phyloP scores from a whole-genome alignment of 1,284 basidiomycete genomes.

The Chiua sp. region DNA sequence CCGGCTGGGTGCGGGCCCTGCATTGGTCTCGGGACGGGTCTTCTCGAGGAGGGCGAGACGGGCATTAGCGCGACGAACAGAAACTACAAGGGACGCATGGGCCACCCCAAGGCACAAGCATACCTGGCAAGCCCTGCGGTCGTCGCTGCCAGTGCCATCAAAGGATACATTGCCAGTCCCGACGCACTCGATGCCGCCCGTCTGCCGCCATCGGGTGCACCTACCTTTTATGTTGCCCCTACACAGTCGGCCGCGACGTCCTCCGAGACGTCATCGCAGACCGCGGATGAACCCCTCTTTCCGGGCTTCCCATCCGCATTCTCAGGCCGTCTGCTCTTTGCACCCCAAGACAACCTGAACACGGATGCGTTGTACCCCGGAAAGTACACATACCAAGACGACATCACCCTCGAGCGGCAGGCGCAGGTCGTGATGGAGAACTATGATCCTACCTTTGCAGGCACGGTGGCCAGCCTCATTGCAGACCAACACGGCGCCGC shows the following conservation, averaged over 20 bases:
- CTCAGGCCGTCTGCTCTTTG: conserved; percentile 86
- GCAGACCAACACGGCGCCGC: conserved; percentile 30
- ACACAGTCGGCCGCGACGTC: conserved; percentile 36
- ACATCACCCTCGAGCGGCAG: conserved; percentile 94
- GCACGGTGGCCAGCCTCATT: conserved; percentile 68
- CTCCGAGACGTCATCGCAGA: conserved; percentile 30
- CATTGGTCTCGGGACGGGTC: conserved; percentile 93
- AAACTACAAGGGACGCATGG: conserved; percentile 99
- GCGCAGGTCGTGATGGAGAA: conserved; percentile 99
- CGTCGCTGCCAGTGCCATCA: conserved; percentile 94
- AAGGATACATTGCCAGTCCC: conserved; percentile 91
- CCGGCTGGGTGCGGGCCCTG: conserved; percentile 98
- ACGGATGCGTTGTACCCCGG: conserved; percentile 99
- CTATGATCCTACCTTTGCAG: conserved; percentile 91
- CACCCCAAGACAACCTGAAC: conserved; percentile 97
- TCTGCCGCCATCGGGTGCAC: conserved; percentile 60
- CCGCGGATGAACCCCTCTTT: conserved; percentile 64
- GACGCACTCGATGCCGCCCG: conserved; percentile 63
- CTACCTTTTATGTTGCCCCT: conserved; percentile 63
- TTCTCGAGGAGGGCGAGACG: conserved; percentile 93
- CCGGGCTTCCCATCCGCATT: conserved; percentile 87
- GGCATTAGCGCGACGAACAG: conserved; percentile 99
- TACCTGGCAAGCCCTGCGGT: conserved; percentile 97
- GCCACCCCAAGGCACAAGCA: conserved; percentile 91
- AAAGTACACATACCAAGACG: conserved; percentile 99